Evolutionary conservation across 1,139 yeast species (phyloP), one percentile per base, ranked within the genome.

Genomic region (Wickerhamiella infanticola): DNA sequence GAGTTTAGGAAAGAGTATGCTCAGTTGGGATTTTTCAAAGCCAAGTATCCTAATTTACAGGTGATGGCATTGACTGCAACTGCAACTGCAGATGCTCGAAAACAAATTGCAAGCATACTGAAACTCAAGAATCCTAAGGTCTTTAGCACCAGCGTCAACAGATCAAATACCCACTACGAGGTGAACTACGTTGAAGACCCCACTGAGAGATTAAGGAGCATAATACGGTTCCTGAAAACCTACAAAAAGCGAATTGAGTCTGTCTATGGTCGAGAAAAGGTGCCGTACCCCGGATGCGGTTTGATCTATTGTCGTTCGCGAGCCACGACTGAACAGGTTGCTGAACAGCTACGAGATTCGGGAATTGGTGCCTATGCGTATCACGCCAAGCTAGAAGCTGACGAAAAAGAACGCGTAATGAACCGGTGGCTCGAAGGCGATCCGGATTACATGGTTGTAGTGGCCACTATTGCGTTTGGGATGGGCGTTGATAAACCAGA

Each of bases 61-160:
- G 69, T 93, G 53, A 88, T 93, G 86, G 98, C 98, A 0, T 68
- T 93, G 47, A 93, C 99, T 0, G 98, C 98, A 0, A 93, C 99
- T 0, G 99, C 99, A 1, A 90, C 88, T 18, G 11, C 6, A n/a
- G 24, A 27, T 35, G 57, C 59, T 45, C 54, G 50, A 37, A 29
- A 43, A 3, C 57, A 55, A 37, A 58, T 62, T 29, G 41, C 50
- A 3, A 38, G 45, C 4, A 50, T 55, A 8, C 50, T 62, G 31
- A 45, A 49, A 6, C 51, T 59, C 24, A 35, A 35, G 7, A 18
- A 39, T 9, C 42, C 52, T 3, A 44, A 45, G 11, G 45, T 47
- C 26, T 58, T 56, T 41, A 45, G 47, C 3, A 51, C 58, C 5
- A 48, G 56, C 61, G 82, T 83, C 62, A 83, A 84, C 58, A 67